A percentile compares a stretch with the other conserved stretches of the same genome.
phyloP scores from a whole-genome alignment of 2,329 filamentous ascomycete species.

The Intubia oerlemansii region DNA sequence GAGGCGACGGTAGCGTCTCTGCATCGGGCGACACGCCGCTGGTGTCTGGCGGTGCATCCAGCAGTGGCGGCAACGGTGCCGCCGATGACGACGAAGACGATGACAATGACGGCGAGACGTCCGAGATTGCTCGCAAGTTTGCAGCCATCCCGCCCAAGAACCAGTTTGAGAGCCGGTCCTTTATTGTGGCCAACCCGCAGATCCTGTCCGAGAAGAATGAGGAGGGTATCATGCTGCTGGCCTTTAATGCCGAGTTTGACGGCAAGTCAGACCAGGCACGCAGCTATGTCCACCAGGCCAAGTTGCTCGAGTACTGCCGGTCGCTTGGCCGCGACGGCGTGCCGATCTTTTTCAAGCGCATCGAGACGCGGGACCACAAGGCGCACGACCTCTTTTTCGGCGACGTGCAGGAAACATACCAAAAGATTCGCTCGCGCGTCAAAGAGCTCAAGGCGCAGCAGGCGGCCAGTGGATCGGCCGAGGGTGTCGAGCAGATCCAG shows the following conservation, averaged over 20 bases:
- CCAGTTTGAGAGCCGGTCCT: conserved; percentile 52
- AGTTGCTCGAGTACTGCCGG: conserved; percentile 87
- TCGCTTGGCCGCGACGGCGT: conserved; percentile 77
- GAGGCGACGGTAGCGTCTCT: conserved; percentile 1
- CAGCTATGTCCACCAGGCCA: conserved; percentile 80
- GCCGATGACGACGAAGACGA: conserved; percentile 31
- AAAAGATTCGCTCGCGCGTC: conserved; percentile 56
- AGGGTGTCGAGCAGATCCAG: conserved; percentile 86
- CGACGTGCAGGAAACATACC: conserved; percentile 78
- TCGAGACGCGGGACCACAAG: conserved; percentile 75
- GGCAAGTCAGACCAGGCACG: conserved; percentile 54
- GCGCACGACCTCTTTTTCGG: conserved; percentile 81
- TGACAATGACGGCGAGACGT: conserved; percentile 55
- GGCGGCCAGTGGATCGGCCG: conserved; percentile 16
- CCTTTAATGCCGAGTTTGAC: conserved; percentile 72
- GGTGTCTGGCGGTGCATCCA: too few relatives aligned
- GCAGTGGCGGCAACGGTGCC: too few relatives aligned
- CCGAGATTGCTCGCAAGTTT: conserved; percentile 60
- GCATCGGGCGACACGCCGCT: background rate
- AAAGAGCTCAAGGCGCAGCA: conserved; percentile 43
- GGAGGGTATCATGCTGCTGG: conserved; percentile 75
- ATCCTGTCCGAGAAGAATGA: conserved; percentile 67
- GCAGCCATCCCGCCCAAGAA: conserved; percentile 56
- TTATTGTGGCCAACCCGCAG: conserved; percentile 56
- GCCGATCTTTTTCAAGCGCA: conserved; percentile 84